Evolutionary conservation across 345 rosid species (phyloP), one percentile per base, ranked within the genome.

Genomic region (Populus euphratica): DNA sequence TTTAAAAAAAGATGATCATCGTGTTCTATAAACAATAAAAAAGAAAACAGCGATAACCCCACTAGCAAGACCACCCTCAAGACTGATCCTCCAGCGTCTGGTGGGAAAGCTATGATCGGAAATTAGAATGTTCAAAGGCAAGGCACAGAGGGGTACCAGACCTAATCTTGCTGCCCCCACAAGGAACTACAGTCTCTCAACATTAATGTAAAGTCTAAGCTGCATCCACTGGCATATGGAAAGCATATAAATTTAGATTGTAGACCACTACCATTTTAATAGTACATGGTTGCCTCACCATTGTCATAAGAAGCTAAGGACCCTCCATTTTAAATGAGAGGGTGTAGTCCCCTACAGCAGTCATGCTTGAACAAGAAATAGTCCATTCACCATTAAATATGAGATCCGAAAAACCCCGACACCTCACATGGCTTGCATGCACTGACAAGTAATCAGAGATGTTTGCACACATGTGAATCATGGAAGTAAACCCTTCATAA

Each of bases 341-440:
- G 47, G 21, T 59, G 85, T 33, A 78, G 86, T 79, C 81, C 83
- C 83, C 81, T 70, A 71, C 85, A 75, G 64, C 78, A 23, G 82
- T 76, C 87, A 49, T 62, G 39, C 77, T 78, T 71, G 82, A 74
- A 72, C 36, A 67, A 68, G 73, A 77, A 78, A 62, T 47, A 17
- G 88, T 77, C 84, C 67, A 68, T 61, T 85, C 80, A 76, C 25
- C 80, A 83, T 86, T 87, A 67, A 87, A 75, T 82, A 86, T 62
- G 44, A 8, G 67, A 79, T 56, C 70, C 74, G 54, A 38, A 59
- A 71, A 74, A 54, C 76, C 52, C 83, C 86, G 80, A 81, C 93
- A 86, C 73, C 77, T 82, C 90, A 64, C 81, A 82, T 78, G 78
- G 79, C 82, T 82, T 74, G 63, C 89, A 83, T 36, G 43, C 39